A percentile compares a stretch with the other conserved stretches of the same genome.
phyloP scores from a whole-genome alignment of 192 early-diverging fungal genomes.

The Coemansia sp. region DNA sequence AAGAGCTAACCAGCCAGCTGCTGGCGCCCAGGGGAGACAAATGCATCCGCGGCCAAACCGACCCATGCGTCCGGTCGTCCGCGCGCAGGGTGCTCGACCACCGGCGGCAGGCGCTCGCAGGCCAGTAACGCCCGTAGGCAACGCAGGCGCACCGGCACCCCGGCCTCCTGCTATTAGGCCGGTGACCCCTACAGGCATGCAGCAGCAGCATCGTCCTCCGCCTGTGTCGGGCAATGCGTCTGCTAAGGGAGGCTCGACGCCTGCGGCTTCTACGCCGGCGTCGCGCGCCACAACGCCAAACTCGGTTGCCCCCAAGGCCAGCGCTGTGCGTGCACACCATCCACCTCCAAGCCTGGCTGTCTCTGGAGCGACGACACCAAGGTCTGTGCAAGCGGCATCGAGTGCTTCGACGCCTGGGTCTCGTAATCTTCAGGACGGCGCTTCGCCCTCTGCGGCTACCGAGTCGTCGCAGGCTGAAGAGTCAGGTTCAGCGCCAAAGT shows the following conservation, averaged over 20 bases:
- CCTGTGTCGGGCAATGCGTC: conserved; percentile 4
- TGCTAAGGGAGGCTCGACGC: conserved; percentile 10
- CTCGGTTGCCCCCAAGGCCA: conserved; percentile 6
- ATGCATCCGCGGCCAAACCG: conserved; percentile 9
- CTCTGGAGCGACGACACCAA: conserved; percentile 4
- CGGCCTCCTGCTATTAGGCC: background rate
- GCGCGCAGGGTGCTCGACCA: conserved; percentile 2
- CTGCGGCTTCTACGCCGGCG: conserved; percentile 16
- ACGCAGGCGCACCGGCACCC: background rate
- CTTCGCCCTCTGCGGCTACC: background rate
- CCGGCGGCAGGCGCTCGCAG: conserved; percentile 9
- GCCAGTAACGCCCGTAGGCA: background rate
- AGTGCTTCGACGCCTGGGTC: background rate
- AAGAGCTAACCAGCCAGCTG: background rate
- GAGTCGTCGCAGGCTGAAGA: background rate
- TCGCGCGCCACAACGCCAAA: conserved; percentile 40
- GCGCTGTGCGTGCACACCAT: conserved; percentile 5
- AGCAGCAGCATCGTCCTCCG: conserved; percentile 16
- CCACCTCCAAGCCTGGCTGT: conserved; percentile 1
- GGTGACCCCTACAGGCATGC: background rate
- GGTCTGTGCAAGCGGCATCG: background rate
- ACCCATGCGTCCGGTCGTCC: conserved; percentile 18
- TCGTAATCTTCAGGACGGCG: background rate
- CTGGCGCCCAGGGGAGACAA: conserved; percentile 6
- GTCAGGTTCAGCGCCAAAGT: background rate